Evolutionary conservation across 1,284 basidiomycete genomes (phyloP), one percentile per base, ranked within the genome.

Genomic region (Omphalotus olearius): DNA sequence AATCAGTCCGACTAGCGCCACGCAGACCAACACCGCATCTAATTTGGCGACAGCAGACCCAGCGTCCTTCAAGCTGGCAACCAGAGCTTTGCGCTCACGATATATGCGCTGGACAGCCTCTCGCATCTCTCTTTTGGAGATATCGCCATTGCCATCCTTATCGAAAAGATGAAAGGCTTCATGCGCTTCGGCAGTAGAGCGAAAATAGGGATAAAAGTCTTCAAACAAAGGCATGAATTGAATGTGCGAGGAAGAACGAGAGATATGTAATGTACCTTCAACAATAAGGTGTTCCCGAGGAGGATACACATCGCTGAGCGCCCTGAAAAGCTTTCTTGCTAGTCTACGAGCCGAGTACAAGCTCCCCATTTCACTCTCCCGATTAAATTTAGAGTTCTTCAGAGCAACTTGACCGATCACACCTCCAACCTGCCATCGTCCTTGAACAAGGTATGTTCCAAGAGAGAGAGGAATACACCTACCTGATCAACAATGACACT

Each of bases 61-160:
- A 33, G 85, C 79, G 59, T 88, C 86, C 74, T 89, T 88, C 44
- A 91, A 70, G 60, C 84, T 82, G 14, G 85, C 76, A 1, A 80
- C 80, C 33, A 93, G 69, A 2, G 86, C 75, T 60, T 88, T 89
- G 17, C 89, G 77, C 65, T 93, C 90, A 47, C 79, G 74, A 62
- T 92, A 93, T 47, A 93, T 91, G 28, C 88, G 73, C 60, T 90
- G 85, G 2, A 93, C 90, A 1, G 85, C 88, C 62, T 90, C 86
- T 40, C 90, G 79, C 88, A 93, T 93, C 69, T 93, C 90, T 30
- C 73, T 75, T 65, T 84, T 90, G 14, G 75, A 78, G 52, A 93
- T 88, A 60, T 92, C 89, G 7, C 89, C 91, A 60, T 93, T 93
- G 13, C 78, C 82, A 63, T 93, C 91, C 62, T 87, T 87, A 64